A percentile compares a stretch with the other conserved stretches of the same genome.
Conservation (phyloP, 257 asterid genomes). For the Fraxinus quadrangulata region DNA sequence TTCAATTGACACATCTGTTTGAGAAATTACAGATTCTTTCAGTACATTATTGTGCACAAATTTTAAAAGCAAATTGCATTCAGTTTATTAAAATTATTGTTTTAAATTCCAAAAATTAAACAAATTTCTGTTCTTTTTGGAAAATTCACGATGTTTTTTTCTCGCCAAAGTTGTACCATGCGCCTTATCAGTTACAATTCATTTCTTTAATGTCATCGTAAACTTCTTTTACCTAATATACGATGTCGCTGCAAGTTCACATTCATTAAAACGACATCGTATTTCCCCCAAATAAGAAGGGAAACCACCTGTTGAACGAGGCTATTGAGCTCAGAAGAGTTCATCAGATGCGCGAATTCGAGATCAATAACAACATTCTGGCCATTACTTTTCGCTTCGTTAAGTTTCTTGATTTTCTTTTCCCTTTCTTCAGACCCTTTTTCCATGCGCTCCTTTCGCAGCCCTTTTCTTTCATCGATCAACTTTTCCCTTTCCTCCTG, state of each 20-base stretch:
- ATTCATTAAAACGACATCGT: background rate
- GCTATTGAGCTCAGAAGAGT: conserved; percentile 61
- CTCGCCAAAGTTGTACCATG: background rate
- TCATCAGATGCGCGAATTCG: conserved; percentile 80
- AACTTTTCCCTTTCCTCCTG: conserved; percentile 72
- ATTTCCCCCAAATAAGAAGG: background rate
- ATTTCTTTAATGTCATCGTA: background rate
- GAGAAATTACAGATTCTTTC: background rate
- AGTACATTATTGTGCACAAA: background rate
- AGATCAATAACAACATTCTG: conserved; percentile 85
- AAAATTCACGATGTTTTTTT: background rate
- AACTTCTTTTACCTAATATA: background rate
- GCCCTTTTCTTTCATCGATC: conserved; percentile 50
- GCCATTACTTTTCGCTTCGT: conserved; percentile 57
- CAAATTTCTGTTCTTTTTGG: background rate
- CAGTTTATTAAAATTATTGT: background rate
- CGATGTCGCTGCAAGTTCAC: background rate
- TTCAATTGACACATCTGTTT: background rate
- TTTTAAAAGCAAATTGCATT: background rate
- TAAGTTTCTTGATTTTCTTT: conserved; percentile 61
- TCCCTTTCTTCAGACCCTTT: conserved; percentile 55
- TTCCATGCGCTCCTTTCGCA: conserved; percentile 73
- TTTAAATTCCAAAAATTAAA: background rate
- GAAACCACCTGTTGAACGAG: conserved; percentile 82
- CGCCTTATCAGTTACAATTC: background rate